Percentiles rank a stretch among this genome's conserved stretches.
Conservation (phyloP, 768 basidiomycete species). For the Russula sp. region DNA sequence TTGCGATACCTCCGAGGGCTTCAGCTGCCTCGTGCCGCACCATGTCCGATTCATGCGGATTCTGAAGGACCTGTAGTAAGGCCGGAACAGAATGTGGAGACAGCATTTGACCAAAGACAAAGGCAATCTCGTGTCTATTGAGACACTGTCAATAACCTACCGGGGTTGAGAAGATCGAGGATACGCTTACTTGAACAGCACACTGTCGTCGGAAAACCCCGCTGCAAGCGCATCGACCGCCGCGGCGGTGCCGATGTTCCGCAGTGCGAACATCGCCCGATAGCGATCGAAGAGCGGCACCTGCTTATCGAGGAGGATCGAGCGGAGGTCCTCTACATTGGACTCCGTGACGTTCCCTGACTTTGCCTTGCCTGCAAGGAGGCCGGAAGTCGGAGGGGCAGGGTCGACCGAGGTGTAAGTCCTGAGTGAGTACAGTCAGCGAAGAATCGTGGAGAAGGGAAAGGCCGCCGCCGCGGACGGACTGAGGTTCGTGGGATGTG, state of each 20-base stretch:
- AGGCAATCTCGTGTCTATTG: slow-evolving; percentile 91
- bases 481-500: slow-evolving; percentile 37
- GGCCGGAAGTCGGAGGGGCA: slow-evolving; percentile 69
- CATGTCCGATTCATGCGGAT: slow-evolving; percentile 82
- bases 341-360: slow-evolving; percentile 44
- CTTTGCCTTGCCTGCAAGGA: slow-evolving; percentile 50
- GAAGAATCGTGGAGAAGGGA: neutral
- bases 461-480: slow-evolving; percentile 13
- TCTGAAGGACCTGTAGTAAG: slow-evolving; percentile 69
- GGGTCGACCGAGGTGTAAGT: slow-evolving; percentile 84
- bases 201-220: slow-evolving; percentile 85
- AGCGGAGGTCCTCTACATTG: slow-evolving; percentile 49
- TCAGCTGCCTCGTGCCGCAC: slow-evolving; percentile 98
- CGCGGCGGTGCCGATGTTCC: slow-evolving; percentile 81
- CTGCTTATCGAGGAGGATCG: slow-evolving; percentile 56
- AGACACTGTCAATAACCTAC: neutral
- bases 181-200: slow-evolving; percentile 78
- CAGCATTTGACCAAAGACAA: slow-evolving; percentile 94
- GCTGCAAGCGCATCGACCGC: slow-evolving; percentile 89
- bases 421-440: slow-evolving; percentile 33
- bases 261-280: slow-evolving; percentile 95
- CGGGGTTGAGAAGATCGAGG: neutral
- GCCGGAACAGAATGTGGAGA: slow-evolving; percentile 85
- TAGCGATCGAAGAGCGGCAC: slow-evolving; percentile 88
- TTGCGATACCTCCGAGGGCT: slow-evolving; percentile 95